These are phyloP conservation scores for Globisporangium nunn DNA, from an alignment of 352 stramenopile species.

Conservation along the genomic window DNA sequence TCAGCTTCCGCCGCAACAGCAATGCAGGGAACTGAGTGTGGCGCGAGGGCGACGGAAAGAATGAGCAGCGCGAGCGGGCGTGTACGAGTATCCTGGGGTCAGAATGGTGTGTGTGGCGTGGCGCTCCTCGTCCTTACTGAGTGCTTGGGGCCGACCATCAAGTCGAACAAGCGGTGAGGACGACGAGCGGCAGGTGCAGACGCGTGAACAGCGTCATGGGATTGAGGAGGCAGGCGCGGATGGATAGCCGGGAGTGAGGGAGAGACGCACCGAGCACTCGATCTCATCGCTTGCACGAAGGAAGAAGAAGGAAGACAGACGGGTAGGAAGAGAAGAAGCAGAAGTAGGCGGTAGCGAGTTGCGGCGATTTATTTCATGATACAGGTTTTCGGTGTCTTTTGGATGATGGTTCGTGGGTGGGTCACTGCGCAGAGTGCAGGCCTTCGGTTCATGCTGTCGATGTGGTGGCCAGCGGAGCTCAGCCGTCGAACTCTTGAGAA, in stretches of 20 bases:
- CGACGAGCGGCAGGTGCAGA: background rate
- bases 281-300: too few relatives aligned
- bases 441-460: too few relatives aligned
- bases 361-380: background rate
- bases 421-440: too few relatives aligned
- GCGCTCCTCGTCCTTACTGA: background rate
- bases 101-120: too few relatives aligned
- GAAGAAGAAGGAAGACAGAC: too few relatives aligned
- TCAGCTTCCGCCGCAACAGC: conserved; percentile 60
- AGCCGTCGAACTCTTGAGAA: too few relatives aligned
- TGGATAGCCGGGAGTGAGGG: background rate
- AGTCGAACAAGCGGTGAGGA: background rate
- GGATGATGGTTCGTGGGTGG: background rate
- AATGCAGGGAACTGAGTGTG: conserved; percentile 36
- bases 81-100: background rate
- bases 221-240: background rate
- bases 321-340: background rate
- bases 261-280: background rate
- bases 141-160: background rate
- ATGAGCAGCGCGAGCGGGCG: background rate
- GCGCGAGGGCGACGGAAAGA: background rate
- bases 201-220: too few relatives aligned
- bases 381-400: background rate
- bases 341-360: background rate
- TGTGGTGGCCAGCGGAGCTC: too few relatives aligned